Conservation (phyloP, 78 protist genomes). For the Pigoraptor vietnamica region DNA sequence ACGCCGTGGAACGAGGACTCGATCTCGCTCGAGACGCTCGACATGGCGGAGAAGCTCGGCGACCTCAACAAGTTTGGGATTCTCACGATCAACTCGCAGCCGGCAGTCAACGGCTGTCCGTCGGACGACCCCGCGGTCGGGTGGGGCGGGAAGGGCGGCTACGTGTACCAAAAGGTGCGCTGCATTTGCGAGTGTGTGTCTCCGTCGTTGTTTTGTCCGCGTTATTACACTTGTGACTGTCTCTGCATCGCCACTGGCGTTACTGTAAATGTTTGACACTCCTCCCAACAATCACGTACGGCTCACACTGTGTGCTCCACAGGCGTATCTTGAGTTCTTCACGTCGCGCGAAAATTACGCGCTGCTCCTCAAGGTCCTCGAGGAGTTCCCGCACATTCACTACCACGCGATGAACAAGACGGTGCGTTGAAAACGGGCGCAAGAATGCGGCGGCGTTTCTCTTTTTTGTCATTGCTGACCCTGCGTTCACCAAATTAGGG, state of each 20-base stretch:
- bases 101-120: conserved; percentile 80
- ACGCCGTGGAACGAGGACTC: conserved; percentile 34
- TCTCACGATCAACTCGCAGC: conserved; percentile 92
- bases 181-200: not conserved
- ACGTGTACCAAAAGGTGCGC: conserved; percentile 85
- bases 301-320: not conserved
- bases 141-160: conserved; percentile 92
- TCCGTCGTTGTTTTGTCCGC: not conserved
- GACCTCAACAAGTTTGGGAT: conserved; percentile 65
- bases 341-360: conserved; percentile 34
- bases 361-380: not conserved
- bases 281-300: too few relatives aligned
- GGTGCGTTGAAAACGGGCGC: conserved; percentile 6
- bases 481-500: too few relatives aligned
- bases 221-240: not conserved
- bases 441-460: not conserved
- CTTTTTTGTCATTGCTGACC: not conserved
- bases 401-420: conserved; percentile 55
- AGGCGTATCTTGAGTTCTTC: conserved; percentile 88
- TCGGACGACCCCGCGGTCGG: conserved; percentile 76
- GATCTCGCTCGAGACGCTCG: conserved; percentile 67
- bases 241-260: not conserved
- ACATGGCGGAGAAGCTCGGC: conserved; percentile 40
- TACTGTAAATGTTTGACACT: not conserved
- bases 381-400: conserved; percentile 44